A percentile compares a stretch with the other conserved stretches of the same genome.
Evolutionary conservation across 2,329 filamentous ascomycete species (phyloP).

Genomic region (Trichoderma afroharzianum): DNA sequence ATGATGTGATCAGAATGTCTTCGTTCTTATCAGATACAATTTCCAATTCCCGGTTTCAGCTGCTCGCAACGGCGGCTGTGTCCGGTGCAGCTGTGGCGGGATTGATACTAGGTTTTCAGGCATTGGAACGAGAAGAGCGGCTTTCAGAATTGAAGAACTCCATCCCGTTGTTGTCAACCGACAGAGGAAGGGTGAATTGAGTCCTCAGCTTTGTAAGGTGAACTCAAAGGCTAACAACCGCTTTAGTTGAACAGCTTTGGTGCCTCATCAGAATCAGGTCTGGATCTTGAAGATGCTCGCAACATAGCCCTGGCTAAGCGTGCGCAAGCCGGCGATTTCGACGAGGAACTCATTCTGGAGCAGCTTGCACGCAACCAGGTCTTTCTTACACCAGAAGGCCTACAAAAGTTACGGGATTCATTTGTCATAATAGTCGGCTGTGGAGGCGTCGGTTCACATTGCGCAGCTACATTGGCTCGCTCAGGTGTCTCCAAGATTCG

Average conservation of each 20-base stretch:
- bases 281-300: constrained; percentile 59
- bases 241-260: constrained; percentile 59
- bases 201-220: background rate
- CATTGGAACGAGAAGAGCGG: constrained; percentile 51
- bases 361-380: constrained; percentile 90
- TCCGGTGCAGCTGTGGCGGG: constrained; percentile 59
- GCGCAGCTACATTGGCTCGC: constrained; percentile 76
- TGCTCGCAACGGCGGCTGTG: constrained; percentile 66
- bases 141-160: constrained; percentile 57
- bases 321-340: constrained; percentile 61
- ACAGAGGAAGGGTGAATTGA: constrained; percentile 23
- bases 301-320: constrained; percentile 56
- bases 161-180: constrained; percentile 42
- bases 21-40: constrained; percentile 44
- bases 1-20: constrained; percentile 34
- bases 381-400: constrained; percentile 79
- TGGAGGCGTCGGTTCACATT: constrained; percentile 93
- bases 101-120: constrained; percentile 61
- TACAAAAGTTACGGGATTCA: constrained; percentile 72
- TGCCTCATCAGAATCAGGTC: constrained; percentile 43
- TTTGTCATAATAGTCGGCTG: constrained; percentile 90
- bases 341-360: constrained; percentile 83
- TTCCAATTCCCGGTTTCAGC: constrained; percentile 52
- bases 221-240: background rate
- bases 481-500: constrained; percentile 86